A percentile compares a stretch with the other conserved stretches of the same genome.
Evolutionary conservation across 331 rosid species (phyloP).

Genomic region (Telfairia occidentalis): DNA sequence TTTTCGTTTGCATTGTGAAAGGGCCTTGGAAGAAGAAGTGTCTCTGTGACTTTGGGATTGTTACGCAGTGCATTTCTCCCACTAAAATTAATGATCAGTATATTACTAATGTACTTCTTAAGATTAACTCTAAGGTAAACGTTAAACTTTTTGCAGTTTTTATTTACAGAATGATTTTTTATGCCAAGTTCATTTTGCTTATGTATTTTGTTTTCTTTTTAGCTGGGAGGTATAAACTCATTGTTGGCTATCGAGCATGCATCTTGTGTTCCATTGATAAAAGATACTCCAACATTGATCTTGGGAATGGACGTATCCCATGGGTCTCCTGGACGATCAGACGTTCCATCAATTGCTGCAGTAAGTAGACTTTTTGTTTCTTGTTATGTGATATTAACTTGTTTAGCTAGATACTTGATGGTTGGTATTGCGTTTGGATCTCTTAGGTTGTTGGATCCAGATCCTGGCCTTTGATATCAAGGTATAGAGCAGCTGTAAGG

Average conservation of each 20-base stretch:
- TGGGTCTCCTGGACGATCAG: constrained; percentile 57
- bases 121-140: constrained; percentile 80
- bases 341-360: constrained; percentile 82
- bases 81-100: constrained; percentile 68
- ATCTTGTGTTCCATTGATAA: constrained; percentile 51
- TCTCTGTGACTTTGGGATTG: constrained; percentile 61
- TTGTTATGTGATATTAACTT: constrained; percentile 6
- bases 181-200: constrained; percentile 1
- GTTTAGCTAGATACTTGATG: constrained; percentile 11
- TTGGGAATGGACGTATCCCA: constrained; percentile 96
- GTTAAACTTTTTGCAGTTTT: background rate
- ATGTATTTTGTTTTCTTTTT: constrained; percentile 4
- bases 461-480: constrained; percentile 76
- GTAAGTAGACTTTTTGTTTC: constrained; percentile 25
- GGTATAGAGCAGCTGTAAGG: constrained; percentile 81
- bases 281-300: constrained; percentile 75
- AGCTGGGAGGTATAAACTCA: constrained; percentile 94
- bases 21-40: constrained; percentile 92
- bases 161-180: background rate
- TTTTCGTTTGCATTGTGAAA: constrained; percentile 18
- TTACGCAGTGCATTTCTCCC: constrained; percentile 77
- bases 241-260: constrained; percentile 66
- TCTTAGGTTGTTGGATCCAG: constrained; percentile 85
- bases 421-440: constrained; percentile 12
- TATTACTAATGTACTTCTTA: constrained; percentile 76